phyloP scores from a whole-genome alignment of 352 stramenopile species.

The Globisporangium carolinianum region DNA sequence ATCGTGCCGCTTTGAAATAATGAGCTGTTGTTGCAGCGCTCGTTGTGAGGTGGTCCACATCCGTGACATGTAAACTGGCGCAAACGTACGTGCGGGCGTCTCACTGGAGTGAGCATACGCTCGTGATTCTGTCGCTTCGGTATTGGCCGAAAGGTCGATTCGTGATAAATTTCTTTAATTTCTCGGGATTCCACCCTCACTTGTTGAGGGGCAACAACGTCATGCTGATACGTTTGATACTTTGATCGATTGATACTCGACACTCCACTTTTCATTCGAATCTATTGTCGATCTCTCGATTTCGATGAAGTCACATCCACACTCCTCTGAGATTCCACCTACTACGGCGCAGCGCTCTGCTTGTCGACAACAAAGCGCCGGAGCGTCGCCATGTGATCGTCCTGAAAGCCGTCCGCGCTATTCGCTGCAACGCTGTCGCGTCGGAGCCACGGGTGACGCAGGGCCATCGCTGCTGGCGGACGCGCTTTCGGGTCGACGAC shows the following conservation, averaged over 20 bases:
- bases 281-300: no score
- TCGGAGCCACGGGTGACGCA: conserved; percentile 73
- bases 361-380: conserved; percentile 26
- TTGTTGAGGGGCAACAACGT: conserved; percentile 18
- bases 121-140: background rate
- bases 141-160: conserved; percentile 64
- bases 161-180: conserved; percentile 89
- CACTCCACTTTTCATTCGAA: no score
- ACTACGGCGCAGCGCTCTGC: background rate
- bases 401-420: conserved; percentile 22
- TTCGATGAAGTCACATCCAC: no score
- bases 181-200: conserved; percentile 53
- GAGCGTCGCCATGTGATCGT: conserved; percentile 40
- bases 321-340: no score
- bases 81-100: background rate
- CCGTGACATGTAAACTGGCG: no score
- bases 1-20: conserved; percentile 17
- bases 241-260: background rate
- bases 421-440: conserved; percentile 17
- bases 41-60: background rate
- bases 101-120: no score
- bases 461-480: conserved; percentile 46
- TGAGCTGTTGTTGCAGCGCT: background rate
- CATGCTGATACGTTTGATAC: background rate
- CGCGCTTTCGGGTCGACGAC: conserved; percentile 50